phyloP scores from a whole-genome alignment of 495 filamentous ascomycete genomes.

The Astrothelium macrocarpum region DNA sequence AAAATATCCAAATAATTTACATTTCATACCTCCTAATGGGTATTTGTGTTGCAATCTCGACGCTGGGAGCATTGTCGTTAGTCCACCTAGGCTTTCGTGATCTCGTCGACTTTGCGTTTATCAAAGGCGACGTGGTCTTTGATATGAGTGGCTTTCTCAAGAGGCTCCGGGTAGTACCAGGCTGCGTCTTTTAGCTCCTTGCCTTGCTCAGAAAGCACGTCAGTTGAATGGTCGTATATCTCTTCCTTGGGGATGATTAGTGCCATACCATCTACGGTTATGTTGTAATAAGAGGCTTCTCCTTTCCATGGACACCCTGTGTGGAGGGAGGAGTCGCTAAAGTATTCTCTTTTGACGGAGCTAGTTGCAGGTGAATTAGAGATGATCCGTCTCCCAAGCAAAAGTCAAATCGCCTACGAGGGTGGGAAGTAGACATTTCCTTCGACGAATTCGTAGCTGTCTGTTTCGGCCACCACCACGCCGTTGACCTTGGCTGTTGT shows the following conservation, averaged over 20 bases:
- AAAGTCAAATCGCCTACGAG: constrained; percentile 20
- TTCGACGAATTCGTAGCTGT: constrained; percentile 56
- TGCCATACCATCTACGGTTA: constrained; percentile 31
- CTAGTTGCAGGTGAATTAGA: constrained; percentile 27
- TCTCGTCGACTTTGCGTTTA: constrained; percentile 32
- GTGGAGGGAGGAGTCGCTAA: constrained; percentile 40
- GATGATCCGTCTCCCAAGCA: constrained; percentile 5
- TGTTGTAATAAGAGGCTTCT: constrained; percentile 55
- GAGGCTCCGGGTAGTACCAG: constrained; percentile 57
- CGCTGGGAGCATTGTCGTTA: too few relatives aligned
- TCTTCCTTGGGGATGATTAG: not conserved
- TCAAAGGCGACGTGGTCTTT: constrained; percentile 60
- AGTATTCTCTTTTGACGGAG: constrained; percentile 38
- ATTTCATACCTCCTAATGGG: not conserved
- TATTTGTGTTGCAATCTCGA: not conserved
- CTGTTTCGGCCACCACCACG: constrained; percentile 49
- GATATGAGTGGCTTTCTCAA: constrained; percentile 47
- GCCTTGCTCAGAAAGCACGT: not conserved
- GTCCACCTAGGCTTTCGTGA: not conserved
- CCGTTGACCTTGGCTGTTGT: constrained; percentile 52
- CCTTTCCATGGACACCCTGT: constrained; percentile 64
- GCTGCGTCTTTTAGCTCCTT: constrained; percentile 50
- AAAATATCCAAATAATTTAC: not conserved
- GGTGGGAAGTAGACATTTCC: constrained; percentile 55
- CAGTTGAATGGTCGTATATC: not conserved